These are phyloP conservation scores for Citrus glauca DNA, from an alignment of 345 rosid genomes.

Conservation along the genomic window DNA sequence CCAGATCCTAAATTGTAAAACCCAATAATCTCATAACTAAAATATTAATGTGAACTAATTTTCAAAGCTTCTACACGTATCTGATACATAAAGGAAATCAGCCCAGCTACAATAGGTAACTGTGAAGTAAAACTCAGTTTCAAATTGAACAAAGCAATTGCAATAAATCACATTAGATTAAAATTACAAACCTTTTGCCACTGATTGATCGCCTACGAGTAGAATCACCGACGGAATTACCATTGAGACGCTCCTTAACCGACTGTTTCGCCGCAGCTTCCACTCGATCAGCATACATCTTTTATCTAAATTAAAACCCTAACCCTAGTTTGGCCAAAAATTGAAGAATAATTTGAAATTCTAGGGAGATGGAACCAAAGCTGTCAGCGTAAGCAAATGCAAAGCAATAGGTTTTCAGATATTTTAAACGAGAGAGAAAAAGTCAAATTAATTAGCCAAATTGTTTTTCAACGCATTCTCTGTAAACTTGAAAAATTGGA, in stretches of 20 bases:
- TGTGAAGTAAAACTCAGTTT: neutral
- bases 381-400: neutral
- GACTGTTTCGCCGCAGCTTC: slow-evolving; percentile 59
- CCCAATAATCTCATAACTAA: neutral
- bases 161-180: neutral
- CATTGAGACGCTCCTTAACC: slow-evolving; percentile 78
- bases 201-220: slow-evolving; percentile 53
- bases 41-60: neutral
- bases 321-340: slow-evolving; percentile 5
- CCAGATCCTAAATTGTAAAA: neutral
- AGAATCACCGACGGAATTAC: slow-evolving; percentile 45
- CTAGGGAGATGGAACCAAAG: neutral
- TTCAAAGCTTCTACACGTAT: neutral
- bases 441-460: neutral
- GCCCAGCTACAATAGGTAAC: neutral
- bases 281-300: slow-evolving; percentile 93
- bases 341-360: neutral
- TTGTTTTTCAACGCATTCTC: too few species aligned
- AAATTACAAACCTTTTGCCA: slow-evolving; percentile 66
- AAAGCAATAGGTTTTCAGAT: neutral
- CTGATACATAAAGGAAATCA: neutral
- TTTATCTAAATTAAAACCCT: slow-evolving; percentile 38
- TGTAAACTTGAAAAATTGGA: neutral
- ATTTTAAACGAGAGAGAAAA: neutral
- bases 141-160: neutral